phyloP scores from a whole-genome alignment of 2,329 filamentous ascomycete genomes.

The Calonectria pseudoturangicola region DNA sequence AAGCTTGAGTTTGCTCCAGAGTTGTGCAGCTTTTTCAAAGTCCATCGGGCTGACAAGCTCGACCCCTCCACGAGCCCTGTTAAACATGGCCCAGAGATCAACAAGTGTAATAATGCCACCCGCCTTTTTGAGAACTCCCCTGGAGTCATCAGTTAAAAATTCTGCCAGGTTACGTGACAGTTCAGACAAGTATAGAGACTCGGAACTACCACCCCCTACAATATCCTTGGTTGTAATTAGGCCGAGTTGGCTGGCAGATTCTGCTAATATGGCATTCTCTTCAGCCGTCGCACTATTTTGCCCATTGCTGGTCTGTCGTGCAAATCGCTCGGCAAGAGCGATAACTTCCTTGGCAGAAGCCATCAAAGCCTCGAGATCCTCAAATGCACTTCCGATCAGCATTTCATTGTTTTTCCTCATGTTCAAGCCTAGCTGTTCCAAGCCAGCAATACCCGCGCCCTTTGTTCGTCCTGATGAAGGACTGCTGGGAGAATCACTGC shows the following conservation, averaged over 20 bases:
- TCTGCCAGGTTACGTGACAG: conserved; percentile 89
- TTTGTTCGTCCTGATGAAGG: conserved; percentile 66
- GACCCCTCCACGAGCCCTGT: conserved; percentile 92
- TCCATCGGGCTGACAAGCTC: conserved; percentile 94
- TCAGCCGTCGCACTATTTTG: conserved; percentile 79
- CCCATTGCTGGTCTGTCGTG: conserved; percentile 78
- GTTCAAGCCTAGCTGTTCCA: conserved; percentile 90
- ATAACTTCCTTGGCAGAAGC: conserved; percentile 97
- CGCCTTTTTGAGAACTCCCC: conserved; percentile 84
- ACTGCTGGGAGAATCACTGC: conserved; percentile 51
- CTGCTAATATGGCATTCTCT: conserved; percentile 83
- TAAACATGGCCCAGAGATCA: conserved; percentile 96
- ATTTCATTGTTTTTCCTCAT: conserved; percentile 94
- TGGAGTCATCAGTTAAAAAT: conserved; percentile 89
- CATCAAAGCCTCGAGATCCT: conserved; percentile 97
- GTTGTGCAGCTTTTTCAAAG: conserved; percentile 89
- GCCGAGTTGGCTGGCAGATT: conserved; percentile 86
- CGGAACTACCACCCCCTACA: conserved; percentile 83
- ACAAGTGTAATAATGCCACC: conserved; percentile 93
- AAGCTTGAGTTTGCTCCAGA: conserved; percentile 92
- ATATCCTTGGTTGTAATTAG: conserved; percentile 97
- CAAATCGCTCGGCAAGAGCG: conserved; percentile 91
- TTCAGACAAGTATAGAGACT: conserved; percentile 92
- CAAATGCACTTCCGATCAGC: conserved; percentile 94
- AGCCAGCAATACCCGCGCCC: conserved; percentile 90